These are phyloP conservation scores for Trifolium subterraneum DNA, from an alignment of 306 rosid species.

Conservation along the genomic window DNA sequence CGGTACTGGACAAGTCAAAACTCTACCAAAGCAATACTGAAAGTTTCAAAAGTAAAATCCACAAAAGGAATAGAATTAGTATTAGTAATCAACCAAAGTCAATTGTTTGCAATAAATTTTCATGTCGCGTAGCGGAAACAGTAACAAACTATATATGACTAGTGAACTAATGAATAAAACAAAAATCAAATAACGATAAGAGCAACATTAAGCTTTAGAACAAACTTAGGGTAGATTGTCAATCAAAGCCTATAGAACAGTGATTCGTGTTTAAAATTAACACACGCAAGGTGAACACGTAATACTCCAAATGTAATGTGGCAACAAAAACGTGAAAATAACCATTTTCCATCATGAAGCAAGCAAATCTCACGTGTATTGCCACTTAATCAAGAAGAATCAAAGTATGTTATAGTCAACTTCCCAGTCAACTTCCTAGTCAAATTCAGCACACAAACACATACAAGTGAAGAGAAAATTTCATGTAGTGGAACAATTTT, in stretches of 20 bases:
- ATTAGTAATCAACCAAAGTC: slow-evolving; percentile 30
- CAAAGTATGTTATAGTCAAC: slow-evolving; percentile 26
- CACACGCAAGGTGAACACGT: slow-evolving; percentile 10
- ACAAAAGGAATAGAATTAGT: slow-evolving; percentile 23
- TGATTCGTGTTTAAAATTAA: slow-evolving; percentile 6
- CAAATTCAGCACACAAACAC: slow-evolving; percentile 1
- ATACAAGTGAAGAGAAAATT: slow-evolving; percentile 7
- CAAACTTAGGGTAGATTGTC: not conserved
- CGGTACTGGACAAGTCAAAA: slow-evolving; percentile 25
- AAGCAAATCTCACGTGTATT: not conserved
- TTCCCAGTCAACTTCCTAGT: not conserved
- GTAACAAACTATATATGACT: not conserved
- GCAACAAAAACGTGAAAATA: slow-evolving; percentile 9
- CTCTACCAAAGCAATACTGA: slow-evolving; percentile 42
- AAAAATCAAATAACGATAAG: not conserved
- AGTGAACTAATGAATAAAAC: not conserved
- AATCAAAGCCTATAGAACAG: slow-evolving; percentile 3
- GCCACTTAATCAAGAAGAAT: slow-evolving; percentile 17
- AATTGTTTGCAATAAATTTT: slow-evolving; percentile 30
- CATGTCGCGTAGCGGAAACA: not conserved
- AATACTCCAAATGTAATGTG: not conserved
- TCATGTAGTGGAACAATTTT: slow-evolving; percentile 22
- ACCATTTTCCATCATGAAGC: not conserved
- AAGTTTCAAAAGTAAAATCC: slow-evolving; percentile 24
- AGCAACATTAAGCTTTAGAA: slow-evolving; percentile 6